Conservation (phyloP, 1,139 yeast species). For the Pichia sp. region DNA sequence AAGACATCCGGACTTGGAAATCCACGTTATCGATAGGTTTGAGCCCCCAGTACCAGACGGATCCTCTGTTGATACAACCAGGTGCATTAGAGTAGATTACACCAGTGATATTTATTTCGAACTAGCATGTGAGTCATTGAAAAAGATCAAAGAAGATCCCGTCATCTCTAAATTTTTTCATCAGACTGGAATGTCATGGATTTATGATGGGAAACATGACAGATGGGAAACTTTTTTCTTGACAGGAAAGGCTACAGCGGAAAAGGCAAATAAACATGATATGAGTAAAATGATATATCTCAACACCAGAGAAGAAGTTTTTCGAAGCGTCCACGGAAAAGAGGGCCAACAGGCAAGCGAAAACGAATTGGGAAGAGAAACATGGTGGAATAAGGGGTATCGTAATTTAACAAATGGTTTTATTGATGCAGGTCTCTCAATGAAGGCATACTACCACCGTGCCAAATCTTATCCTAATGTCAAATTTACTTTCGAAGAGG, state of each 20-base stretch:
- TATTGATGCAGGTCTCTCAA: slow-evolving; percentile 23
- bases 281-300: slow-evolving; percentile 17
- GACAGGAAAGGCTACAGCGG: slow-evolving; percentile 19
- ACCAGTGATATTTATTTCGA: slow-evolving; percentile 35
- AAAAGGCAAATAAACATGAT: slow-evolving; percentile 15
- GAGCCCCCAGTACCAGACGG: slow-evolving; percentile 37
- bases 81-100: slow-evolving; percentile 42
- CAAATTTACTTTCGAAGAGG: slow-evolving; percentile 22
- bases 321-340: slow-evolving; percentile 21
- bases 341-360: slow-evolving; percentile 3
- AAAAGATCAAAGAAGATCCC: slow-evolving; percentile 35
- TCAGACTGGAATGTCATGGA: slow-evolving; percentile 27
- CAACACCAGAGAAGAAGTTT: slow-evolving; percentile 21
- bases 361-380: slow-evolving; percentile 20
- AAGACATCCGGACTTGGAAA: slow-evolving; percentile 21
- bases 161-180: slow-evolving; percentile 36
- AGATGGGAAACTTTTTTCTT: slow-evolving; percentile 24
- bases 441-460: slow-evolving; percentile 25
- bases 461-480: slow-evolving; percentile 19
- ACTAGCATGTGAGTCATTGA: slow-evolving; percentile 38
- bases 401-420: slow-evolving; percentile 24
- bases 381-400: slow-evolving; percentile 25
- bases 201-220: slow-evolving; percentile 25
- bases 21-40: slow-evolving; percentile 24
- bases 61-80: slow-evolving; percentile 38